Percentiles rank a stretch among this genome's conserved stretches.
Conservation (phyloP, 352 stramenopile genomes). For the Elongisporangium anandrum region DNA sequence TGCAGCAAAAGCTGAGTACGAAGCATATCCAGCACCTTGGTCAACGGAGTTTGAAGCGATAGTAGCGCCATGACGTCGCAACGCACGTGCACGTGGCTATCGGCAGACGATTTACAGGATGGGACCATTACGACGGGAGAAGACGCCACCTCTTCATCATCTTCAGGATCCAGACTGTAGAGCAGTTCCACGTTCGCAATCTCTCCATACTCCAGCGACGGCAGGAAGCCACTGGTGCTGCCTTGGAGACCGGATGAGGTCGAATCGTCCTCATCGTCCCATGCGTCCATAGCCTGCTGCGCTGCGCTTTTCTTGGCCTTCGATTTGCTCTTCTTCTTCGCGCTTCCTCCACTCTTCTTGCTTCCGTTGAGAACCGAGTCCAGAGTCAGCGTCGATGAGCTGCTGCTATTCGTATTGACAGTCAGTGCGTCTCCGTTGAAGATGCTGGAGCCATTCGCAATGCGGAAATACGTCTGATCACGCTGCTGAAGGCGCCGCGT, state of each 20-base stretch:
- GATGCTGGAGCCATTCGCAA: slow-evolving; percentile 18
- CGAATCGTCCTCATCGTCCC: slow-evolving; percentile 5
- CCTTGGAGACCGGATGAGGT: background rate
- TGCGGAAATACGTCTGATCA: slow-evolving; percentile 28
- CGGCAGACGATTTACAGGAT: slow-evolving; percentile 2
- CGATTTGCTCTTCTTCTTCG: slow-evolving; percentile 18
- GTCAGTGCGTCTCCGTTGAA: slow-evolving; percentile 22
- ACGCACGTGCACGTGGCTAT: slow-evolving; percentile 13
- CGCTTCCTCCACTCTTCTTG: slow-evolving; percentile 24
- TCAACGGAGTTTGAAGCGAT: slow-evolving; percentile 13
- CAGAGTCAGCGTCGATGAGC: slow-evolving; percentile 8
- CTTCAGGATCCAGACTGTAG: slow-evolving; percentile 24
- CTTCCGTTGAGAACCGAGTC: slow-evolving; percentile 15
- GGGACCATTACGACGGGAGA: slow-evolving; percentile 36
- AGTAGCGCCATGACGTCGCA: slow-evolving; percentile 43
- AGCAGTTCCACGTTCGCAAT: slow-evolving; percentile 48
- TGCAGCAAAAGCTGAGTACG: slow-evolving; percentile 21
- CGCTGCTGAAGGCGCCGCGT: slow-evolving; percentile 16
- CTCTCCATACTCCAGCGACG: slow-evolving; percentile 53
- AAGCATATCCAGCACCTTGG: slow-evolving; percentile 10
- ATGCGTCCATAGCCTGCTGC: slow-evolving; percentile 3
- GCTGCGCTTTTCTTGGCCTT: slow-evolving; percentile 5
- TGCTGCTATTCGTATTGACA: slow-evolving; percentile 1
- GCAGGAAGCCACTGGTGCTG: slow-evolving; percentile 7
- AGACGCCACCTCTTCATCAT: slow-evolving; percentile 2